Evolutionary conservation across 75 land plant genomes (phyloP), one percentile per base, ranked within the genome.

Genomic region (Azolla pinnata): DNA sequence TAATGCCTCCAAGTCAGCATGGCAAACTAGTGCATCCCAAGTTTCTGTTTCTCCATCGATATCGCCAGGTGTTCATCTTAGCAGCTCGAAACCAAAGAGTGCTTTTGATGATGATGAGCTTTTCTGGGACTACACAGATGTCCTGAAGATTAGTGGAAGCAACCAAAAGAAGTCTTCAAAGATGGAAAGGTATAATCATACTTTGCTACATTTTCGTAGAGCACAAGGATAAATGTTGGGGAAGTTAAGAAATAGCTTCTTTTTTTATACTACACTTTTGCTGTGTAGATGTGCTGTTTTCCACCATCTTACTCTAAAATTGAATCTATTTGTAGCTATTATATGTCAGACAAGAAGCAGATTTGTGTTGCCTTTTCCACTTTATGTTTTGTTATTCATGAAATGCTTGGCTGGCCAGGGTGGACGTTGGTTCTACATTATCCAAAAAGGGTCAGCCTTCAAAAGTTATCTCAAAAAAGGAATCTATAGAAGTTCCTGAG

Each of bases 41-140:
- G 69, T 76, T 54, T 17, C 56, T 61, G 59, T 64, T n/a, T 49
- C 83, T 54, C 66, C 86, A 18, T 40, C 73, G n/a, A 77, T 44
- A 73, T 48, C 30, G 64, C 34, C 31, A 44, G 14, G 54, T 5
- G 29, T 14, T 81, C 5, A 31, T 34, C 57, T 67, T 44, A 23
- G 66, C 35, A 66, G 63, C 5, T 42, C 76, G 23, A 86, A 73
- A 53, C 28, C 75, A 27, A 83, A 78, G 68, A 56, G 30, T 12
- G 56, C 63, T 16, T 52, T 50, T n/a, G 75, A 63, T 42, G 90
- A 86, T 35, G 83, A 86, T 64, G 99, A 95, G 67, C 75, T 86
- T 0, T 95, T 95, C 60, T 95, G 99, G 99, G 99, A 73, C 32
- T 73, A 66, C 44, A 51, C 64, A 25, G 54, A 52, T 1, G 54